These are phyloP conservation scores for Monilinia polystroma DNA, from an alignment of 2,329 filamentous ascomycete genomes.

Conservation along the genomic window DNA sequence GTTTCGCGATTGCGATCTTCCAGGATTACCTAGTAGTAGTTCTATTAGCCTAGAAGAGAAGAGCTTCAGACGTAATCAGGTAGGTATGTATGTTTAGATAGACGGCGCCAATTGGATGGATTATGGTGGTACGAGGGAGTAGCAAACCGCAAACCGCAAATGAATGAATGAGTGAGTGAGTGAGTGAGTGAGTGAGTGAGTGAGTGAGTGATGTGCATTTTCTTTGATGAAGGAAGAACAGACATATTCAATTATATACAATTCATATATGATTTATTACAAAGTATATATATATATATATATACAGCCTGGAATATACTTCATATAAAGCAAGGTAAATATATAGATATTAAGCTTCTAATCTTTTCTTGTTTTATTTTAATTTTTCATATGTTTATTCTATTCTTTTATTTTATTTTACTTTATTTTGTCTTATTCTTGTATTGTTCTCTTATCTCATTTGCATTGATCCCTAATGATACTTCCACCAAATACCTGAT, in stretches of 20 bases:
- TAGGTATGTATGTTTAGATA: too few relatives aligned
- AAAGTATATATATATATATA: too few relatives aligned
- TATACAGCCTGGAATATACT: too few relatives aligned
- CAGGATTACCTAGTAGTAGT: background rate
- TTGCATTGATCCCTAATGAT: background rate
- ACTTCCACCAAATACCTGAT: conserved; percentile 5
- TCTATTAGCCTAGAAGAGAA: conserved; percentile 7
- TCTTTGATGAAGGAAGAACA: too few relatives aligned
- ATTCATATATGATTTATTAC: too few relatives aligned
- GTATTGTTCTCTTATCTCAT: background rate
- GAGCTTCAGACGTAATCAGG: background rate
- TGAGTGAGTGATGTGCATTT: too few relatives aligned
- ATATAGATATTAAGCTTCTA: too few relatives aligned
- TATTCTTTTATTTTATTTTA: background rate
- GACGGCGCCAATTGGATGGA: conserved; percentile 17
- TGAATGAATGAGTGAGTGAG: too few relatives aligned
- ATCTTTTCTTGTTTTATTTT: too few relatives aligned
- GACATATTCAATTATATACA: too few relatives aligned
- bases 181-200: too few relatives aligned
- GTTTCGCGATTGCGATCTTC: conserved; percentile 23
- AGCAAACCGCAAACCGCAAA: background rate
- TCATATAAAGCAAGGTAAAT: too few relatives aligned
- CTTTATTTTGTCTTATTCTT: background rate
- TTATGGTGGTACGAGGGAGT: background rate
- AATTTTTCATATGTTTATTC: background rate